Evolutionary conservation across 2,329 filamentous ascomycete genomes (phyloP), one percentile per base, ranked within the genome.

Genomic region (Aspergillus intermedius): DNA sequence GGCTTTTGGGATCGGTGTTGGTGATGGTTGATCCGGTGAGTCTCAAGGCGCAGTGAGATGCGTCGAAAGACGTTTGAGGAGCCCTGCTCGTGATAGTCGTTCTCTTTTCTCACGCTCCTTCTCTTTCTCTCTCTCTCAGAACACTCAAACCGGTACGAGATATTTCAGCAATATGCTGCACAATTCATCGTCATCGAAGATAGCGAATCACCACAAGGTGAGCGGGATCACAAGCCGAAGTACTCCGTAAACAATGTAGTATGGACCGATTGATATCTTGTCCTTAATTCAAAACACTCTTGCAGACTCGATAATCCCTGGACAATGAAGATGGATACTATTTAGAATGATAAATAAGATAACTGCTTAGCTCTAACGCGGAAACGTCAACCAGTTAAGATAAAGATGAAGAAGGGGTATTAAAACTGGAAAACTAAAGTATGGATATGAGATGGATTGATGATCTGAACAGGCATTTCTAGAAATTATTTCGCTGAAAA

Each of bases 41-140:
- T 46, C 42, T 23, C 32, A 42, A 32, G 43, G 39, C 47, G 50
- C 48, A 46, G 51, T 51, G 23, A 9, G 35, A 23, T 37, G 17
- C 19, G 15, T 19, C 7, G 37, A 40, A 21, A 21, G 37, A 21
- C 9, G 19, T 21, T 30, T 10, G 25, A 30, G 17, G 10, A 21
- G 37, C 9, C 17, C 37, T 40, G 17, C 37, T 40, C 15, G 13
- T 12, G 10, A 8, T 40, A 19, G 10, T 40, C 37, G 9, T 21
- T 21, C 37, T 10, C 37, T 40, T 22, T 22, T 5, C 15, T 35
- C 15, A 15, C 15, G 13, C 17, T 12, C 28, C 35, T 4, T 25
- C 13, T 19, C 32, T 22, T 17, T 19, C 23, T 44, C 34, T 40
- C 35, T 32, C 46, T 19, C n/a, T 13, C 23, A 22, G 17, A 40